Base-by-base conservation (phyloP, 2,329 filamentous ascomycete genomes). In the Alternaria gansuensis region DNA sequence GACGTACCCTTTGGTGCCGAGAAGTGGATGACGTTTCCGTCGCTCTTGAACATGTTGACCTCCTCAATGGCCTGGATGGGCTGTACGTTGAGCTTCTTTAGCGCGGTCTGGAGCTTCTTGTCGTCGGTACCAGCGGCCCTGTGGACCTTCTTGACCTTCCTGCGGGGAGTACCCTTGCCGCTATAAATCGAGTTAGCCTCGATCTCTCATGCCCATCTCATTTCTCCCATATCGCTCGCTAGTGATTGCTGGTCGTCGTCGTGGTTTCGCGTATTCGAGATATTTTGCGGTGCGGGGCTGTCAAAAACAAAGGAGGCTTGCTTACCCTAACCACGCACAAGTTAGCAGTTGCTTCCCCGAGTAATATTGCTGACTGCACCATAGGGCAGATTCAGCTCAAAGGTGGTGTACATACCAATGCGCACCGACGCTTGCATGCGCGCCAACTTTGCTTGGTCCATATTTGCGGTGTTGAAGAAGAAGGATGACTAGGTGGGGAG, bases 31-130 rank as follows among this genome's bases (percentile, higher is more conserved):
- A 99, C 95, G 82, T 99, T 99, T 82, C 95, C 95, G 80, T 99
- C 95, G 80, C 91, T 90, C 91, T 99, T 99, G 90, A 99, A 99
- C 95, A 99, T 99, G 90, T 99, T 99, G 81, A 99, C 95, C 87
- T 99, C 95, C 89, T 99, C 95, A 76, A 99, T 99, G 70, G 91
- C 92, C 86, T 96, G 93, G 83, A 99, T 98, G 77, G 95, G 95
- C 88, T 99, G 95, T 60, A 96, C 94, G 84, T 98, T 98, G 82
- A 99, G 89, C 90, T 99, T 99, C 91, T 99, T 99, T 71, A 99
- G 87, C 65, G 92, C 85, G 64, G 90, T 88, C 85, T 99, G 95
- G 68, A 99, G 92, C 89, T 99, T 99, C 92, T 97, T 98, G 90
- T 99, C 95, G 81, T 99, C 95, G 82, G 91, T 92, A 79, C 90